phyloP scores from a whole-genome alignment of 2,329 filamentous ascomycete genomes.

The Colletotrichum ledebouriae region DNA sequence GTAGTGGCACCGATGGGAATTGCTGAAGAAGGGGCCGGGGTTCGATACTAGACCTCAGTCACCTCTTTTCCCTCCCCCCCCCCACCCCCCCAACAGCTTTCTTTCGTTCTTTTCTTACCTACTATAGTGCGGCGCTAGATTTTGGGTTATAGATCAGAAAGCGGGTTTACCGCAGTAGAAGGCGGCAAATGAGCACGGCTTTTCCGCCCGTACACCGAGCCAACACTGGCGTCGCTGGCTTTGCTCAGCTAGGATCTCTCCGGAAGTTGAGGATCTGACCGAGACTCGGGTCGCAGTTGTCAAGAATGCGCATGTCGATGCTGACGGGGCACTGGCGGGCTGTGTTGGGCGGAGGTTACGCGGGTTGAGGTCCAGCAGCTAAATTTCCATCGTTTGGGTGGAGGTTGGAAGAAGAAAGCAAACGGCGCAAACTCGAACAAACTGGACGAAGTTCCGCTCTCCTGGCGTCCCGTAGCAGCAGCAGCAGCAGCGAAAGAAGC shows the following conservation, averaged over 20 bases:
- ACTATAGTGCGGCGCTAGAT: constrained; percentile 11
- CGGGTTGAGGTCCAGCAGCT: not conserved
- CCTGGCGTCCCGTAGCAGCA: not conserved
- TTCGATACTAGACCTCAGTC: not conserved
- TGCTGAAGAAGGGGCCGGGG: constrained; percentile 18
- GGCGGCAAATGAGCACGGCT: not conserved
- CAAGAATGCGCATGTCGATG: constrained; percentile 35
- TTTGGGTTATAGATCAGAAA: constrained; percentile 12
- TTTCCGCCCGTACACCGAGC: not conserved
- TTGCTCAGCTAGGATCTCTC: constrained; percentile 25
- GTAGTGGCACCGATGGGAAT: constrained; percentile 27
- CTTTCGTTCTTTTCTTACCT: not conserved
- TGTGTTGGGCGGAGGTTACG: constrained; percentile 1
- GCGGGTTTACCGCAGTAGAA: not conserved
- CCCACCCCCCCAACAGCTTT: not conserved
- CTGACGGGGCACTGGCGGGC: constrained; percentile 3
- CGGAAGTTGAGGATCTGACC: constrained; percentile 14
- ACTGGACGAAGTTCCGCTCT: not conserved
- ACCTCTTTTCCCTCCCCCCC: not conserved
- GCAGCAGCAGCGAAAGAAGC: constrained; percentile 2
- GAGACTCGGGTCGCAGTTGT: constrained; percentile 20
- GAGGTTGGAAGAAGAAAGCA: constrained; percentile 14
- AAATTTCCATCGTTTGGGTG: not conserved
- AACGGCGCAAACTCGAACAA: constrained; percentile 6
- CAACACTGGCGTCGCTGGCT: not conserved